Base-by-base conservation (phyloP, 1,284 basidiomycete species). In the Trametes hirsuta region DNA sequence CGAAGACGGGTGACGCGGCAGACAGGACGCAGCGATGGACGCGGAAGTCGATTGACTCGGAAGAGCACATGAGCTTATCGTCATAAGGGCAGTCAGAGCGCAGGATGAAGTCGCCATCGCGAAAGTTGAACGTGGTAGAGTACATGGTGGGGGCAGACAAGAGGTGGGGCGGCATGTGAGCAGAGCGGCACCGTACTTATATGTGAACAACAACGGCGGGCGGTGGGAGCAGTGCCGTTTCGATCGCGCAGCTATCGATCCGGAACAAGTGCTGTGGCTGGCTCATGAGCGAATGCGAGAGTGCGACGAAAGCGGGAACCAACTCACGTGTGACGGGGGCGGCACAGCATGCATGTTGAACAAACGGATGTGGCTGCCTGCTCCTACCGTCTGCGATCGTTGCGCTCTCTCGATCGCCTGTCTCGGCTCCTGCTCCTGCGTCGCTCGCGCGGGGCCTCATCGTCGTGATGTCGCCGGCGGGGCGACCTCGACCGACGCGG, bases 1-100 rank as follows among this genome's bases (percentile, higher is more conserved):
- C 71, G 72, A 91, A 91, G 74, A 91, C 86, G 1, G 84, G 79
- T 1, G 88, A 91, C 0, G 86, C 83, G 6, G 78, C 76, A 11
- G 81, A 74, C 52, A 91, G 80, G 61, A 91, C 81, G 69, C 78
- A 82, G 63, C 77, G 77, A 71, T 90, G 88, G n/a, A 85, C 82
- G 47, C 74, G 77, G 68, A 90, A 88, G 64, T 84, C 78, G 53
- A 79, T 74, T 6, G 67, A 58, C 6, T 63, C 41, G 11, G 63
- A 57, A 8, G 66, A 40, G 45, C 62, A 61, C 35, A 35, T 10
- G 37, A 35, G 11, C 3, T 25, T 47, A 41, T 54, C 36, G 25
- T 39, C 45, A 18, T 51, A 22, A 21, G 57, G 37, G 36, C 50
- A 45, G 55, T 72, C 71, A 1, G 85, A 81, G 37, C 84, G 76